Evolutionary conservation across 345 rosid species (phyloP), one percentile per base, ranked within the genome.

Genomic region (Eutrema yunnanense): DNA sequence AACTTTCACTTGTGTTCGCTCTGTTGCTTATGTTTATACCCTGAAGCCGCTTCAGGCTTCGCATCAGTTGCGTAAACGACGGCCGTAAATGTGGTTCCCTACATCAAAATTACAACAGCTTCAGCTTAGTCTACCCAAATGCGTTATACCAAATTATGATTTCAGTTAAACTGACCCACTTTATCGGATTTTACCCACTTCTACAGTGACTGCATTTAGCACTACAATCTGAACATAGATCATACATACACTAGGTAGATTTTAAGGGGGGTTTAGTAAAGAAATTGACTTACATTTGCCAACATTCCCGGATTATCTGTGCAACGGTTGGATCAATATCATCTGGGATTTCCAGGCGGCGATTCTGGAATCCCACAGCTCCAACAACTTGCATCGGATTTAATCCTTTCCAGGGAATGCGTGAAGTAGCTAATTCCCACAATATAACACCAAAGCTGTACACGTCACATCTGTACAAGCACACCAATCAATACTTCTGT

Each of bases 331-430:
- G 92, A 83, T 92, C 86, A 5, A 86, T 78, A 54, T 86, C 83
- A 54, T 77, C 85, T 26, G 99, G 90, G 73, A 95, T 92, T 73
- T 88, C 92, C 12, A 92, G 96, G 27, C 87, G 96, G 47, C 96
- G 82, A 73, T 95, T 84, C 73, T 95, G 98, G 84, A 95, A 95
- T 54, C 98, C 99, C 57, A 95, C 98, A 64, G 99, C 99, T 78
- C 99, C 99, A 72, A 95, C 99, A 36, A 95, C 99, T 74, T 95
- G 98, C 98, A 92, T 92, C n/a, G 99, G 96, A 65, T 92, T 92
- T 84, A 95, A 77, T 42, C 97, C 99, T 80, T 83, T 88, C 99
- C 99, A 95, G 9, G 99, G 99, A 57, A 90, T 65, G 29, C 73
- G 47, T 77, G 84, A 80, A 44, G 99, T 92, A 22, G 85, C 83